These are phyloP conservation scores for Chaetomiaceae sp. DNA, from an alignment of 2,329 filamentous ascomycete genomes.

Conservation along the genomic window DNA sequence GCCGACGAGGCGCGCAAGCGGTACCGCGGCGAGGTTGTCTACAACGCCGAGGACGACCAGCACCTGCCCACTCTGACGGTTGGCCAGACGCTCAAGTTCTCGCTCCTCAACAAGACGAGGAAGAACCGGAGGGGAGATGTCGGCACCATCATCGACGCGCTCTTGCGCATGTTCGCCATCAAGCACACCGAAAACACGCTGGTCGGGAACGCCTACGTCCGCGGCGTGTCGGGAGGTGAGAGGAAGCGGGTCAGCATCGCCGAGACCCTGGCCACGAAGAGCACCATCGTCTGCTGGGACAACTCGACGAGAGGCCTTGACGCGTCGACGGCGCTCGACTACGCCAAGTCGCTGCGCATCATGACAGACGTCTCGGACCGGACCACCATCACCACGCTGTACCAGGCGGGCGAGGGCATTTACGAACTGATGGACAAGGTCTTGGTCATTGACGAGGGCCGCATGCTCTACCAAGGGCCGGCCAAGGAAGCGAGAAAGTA, in stretches of 20 bases:
- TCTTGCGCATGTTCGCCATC: slow-evolving; percentile 65
- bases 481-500: slow-evolving; percentile 59
- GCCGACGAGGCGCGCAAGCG: slow-evolving; percentile 51
- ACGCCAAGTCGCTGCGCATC: slow-evolving; percentile 60
- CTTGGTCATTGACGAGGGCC: slow-evolving; percentile 62
- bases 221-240: slow-evolving; percentile 59
- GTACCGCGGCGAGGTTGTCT: slow-evolving; percentile 38
- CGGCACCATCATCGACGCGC: slow-evolving; percentile 50
- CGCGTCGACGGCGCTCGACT: slow-evolving; percentile 63
- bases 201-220: slow-evolving; percentile 63
- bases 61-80: slow-evolving; percentile 68
- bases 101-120: slow-evolving; percentile 59
- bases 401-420: slow-evolving; percentile 58
- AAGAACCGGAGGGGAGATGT: slow-evolving; percentile 59
- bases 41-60: slow-evolving; percentile 64
- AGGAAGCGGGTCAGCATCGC: slow-evolving; percentile 73
- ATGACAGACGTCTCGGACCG: slow-evolving; percentile 60
- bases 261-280: slow-evolving; percentile 47
- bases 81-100: slow-evolving; percentile 63
- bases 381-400: slow-evolving; percentile 60
- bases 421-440: slow-evolving; percentile 66
- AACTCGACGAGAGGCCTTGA: slow-evolving; percentile 67
- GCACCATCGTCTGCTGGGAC: slow-evolving; percentile 63
- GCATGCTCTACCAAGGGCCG: slow-evolving; percentile 64
- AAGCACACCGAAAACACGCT: slow-evolving; percentile 62